These are phyloP conservation scores for Marchantia polymorpha DNA, from an alignment of 225 moss, liverwort and hornwort genomes.

Conservation along the genomic window DNA sequence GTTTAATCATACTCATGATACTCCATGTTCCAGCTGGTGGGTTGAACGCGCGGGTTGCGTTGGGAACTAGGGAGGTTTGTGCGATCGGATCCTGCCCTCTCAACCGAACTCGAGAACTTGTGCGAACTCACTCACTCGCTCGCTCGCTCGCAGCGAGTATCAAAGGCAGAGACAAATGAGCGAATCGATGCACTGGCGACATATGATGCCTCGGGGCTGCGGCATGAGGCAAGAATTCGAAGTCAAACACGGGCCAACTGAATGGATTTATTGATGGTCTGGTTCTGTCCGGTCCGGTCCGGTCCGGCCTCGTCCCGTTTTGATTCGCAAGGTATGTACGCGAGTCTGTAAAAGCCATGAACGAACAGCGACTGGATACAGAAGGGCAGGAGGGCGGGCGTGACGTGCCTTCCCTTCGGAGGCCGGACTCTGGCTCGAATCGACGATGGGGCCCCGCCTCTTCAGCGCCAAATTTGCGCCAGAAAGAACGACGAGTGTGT, in stretches of 20 bases:
- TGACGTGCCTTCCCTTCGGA: background rate
- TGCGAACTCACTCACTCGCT: too few species aligned
- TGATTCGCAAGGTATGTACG: background rate
- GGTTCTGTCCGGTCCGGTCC: background rate
- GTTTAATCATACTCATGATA: too few species aligned
- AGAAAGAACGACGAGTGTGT: background rate
- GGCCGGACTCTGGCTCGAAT: background rate
- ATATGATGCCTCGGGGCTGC: background rate
- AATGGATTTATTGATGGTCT: background rate
- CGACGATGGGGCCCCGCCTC: background rate
- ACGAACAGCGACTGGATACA: background rate
- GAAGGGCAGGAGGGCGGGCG: too few species aligned
- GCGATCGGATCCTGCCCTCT: background rate
- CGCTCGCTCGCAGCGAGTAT: background rate
- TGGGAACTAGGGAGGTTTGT: background rate
- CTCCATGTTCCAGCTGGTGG: background rate
- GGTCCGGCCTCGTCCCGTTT: background rate
- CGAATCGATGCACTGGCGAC: background rate
- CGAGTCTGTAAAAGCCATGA: background rate
- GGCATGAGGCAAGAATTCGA: background rate
- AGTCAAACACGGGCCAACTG: background rate
- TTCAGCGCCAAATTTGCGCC: slow-evolving; percentile 4
- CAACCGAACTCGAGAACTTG: background rate
- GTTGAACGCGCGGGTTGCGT: background rate
- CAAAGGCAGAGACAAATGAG: too few species aligned